phyloP scores from a whole-genome alignment of 2,329 filamentous ascomycete species.

The Talaromyces sp. region DNA sequence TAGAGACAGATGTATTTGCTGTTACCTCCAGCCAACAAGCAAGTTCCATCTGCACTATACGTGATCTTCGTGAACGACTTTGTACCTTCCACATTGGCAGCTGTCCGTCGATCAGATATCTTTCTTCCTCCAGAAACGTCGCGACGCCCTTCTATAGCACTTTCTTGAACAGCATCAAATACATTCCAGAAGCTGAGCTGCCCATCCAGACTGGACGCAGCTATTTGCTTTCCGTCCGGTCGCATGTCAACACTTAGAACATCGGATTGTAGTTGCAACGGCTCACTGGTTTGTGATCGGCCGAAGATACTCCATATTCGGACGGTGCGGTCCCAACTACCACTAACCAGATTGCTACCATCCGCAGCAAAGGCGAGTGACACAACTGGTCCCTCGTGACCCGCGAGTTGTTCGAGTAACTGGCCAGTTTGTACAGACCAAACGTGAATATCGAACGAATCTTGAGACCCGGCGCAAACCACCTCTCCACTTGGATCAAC shows the following conservation, averaged over 20 bases:
- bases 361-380: slow-evolving; percentile 85
- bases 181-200: slow-evolving; percentile 95
- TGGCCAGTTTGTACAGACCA: slow-evolving; percentile 99
- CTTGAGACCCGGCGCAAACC: slow-evolving; percentile 87
- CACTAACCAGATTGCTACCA: slow-evolving; percentile 77
- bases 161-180: slow-evolving; percentile 78
- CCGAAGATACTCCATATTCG: slow-evolving; percentile 95
- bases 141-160: slow-evolving; percentile 81
- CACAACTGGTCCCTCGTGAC: slow-evolving; percentile 91
- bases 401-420: slow-evolving; percentile 81
- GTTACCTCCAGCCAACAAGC: slow-evolving; percentile 85
- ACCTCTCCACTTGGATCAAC: slow-evolving; percentile 98
- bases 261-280: slow-evolving; percentile 86
- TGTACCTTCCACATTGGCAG: slow-evolving; percentile 83
- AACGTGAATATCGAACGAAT: slow-evolving; percentile 95
- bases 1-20: slow-evolving; percentile 99
- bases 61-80: slow-evolving; percentile 85
- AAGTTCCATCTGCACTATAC: slow-evolving; percentile 90
- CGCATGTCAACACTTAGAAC: slow-evolving; percentile 81
- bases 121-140: slow-evolving; percentile 93
- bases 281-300: slow-evolving; percentile 90
- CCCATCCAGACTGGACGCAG: slow-evolving; percentile 87
- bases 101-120: slow-evolving; percentile 79
- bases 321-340: slow-evolving; percentile 95
- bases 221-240: slow-evolving; percentile 86